Evolutionary conservation across 495 filamentous ascomycete species (phyloP).

Genomic region (Podospora sp.): DNA sequence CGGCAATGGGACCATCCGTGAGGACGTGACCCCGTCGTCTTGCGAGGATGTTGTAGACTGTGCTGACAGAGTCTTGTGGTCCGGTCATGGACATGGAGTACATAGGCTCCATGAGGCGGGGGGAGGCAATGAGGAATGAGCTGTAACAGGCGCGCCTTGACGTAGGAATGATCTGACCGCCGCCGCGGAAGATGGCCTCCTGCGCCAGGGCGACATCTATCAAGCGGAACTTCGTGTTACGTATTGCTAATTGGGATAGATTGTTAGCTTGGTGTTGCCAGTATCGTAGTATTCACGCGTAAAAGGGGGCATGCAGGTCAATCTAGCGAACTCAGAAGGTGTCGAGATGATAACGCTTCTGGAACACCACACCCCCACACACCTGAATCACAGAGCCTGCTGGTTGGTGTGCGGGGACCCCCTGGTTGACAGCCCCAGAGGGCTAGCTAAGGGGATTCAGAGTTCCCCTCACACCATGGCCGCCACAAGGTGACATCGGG

Average conservation of each 20-base stretch:
- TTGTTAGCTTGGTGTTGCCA: not conserved
- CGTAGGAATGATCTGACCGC: conserved; percentile 96
- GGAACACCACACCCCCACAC: not conserved
- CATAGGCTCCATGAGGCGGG: conserved; percentile 92
- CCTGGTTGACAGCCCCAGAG: not conserved
- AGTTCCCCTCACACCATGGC: not conserved
- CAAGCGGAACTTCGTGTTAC: conserved; percentile 92
- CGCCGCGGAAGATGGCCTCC: conserved; percentile 90
- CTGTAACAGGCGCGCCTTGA: conserved; percentile 88
- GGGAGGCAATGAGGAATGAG: conserved; percentile 95
- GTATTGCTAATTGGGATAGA: conserved; percentile 61
- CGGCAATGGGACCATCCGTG: conserved; percentile 88
- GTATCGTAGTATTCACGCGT: not conserved
- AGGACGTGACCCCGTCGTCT: conserved; percentile 90
- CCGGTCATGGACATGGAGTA: conserved; percentile 92
- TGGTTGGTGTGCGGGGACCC: not conserved
- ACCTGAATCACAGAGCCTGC: not conserved
- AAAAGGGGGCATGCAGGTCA: not conserved
- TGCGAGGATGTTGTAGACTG: conserved; percentile 88
- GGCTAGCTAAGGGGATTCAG: not conserved
- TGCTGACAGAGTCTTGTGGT: conserved; percentile 84
- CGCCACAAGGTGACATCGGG: not conserved
- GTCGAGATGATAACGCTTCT: not conserved
- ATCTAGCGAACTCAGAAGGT: conserved; percentile 4
- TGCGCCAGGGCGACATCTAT: conserved; percentile 86